Evolutionary conservation across 2,329 filamentous ascomycete species (phyloP).

Genomic region (Penicillium corylophilum): DNA sequence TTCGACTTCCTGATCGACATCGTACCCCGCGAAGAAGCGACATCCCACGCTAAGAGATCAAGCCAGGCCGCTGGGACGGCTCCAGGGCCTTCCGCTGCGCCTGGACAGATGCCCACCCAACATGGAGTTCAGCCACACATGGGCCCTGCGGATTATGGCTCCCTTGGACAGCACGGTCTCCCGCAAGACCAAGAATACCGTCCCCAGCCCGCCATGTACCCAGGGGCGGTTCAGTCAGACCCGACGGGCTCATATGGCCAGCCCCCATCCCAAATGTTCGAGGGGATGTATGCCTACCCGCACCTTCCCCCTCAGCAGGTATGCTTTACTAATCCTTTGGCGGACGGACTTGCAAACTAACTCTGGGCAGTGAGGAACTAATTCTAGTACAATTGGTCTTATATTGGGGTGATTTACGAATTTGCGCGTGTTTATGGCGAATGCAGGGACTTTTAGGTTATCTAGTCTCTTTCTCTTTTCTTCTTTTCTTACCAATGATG

Average conservation of each 20-base stretch:
- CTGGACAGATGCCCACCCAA: conserved; percentile 43
- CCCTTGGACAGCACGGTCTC: conserved; percentile 63
- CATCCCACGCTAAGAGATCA: conserved; percentile 77
- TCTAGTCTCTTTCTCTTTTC: conserved; percentile 5
- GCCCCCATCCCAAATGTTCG: conserved; percentile 73
- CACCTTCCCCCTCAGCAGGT: conserved; percentile 82
- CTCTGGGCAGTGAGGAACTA: conserved; percentile 6
- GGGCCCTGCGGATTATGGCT: conserved; percentile 57
- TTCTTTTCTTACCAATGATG: conserved; percentile 2
- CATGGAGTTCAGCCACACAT: conserved; percentile 56
- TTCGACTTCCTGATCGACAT: conserved; percentile 99
- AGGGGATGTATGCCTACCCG: conserved; percentile 81
- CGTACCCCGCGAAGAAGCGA: conserved; percentile 90
- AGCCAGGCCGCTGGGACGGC: conserved; percentile 50
- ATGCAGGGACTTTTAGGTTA: conserved; percentile 9
- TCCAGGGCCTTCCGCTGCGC: conserved; percentile 45
- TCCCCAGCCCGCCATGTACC: conserved; percentile 76
- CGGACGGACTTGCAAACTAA: background rate
- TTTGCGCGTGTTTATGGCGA: conserved; percentile 16
- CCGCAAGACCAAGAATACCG: conserved; percentile 75
- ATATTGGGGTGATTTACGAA: conserved; percentile 9
- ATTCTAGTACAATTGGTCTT: background rate
- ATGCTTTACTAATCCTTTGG: conserved; percentile 33
- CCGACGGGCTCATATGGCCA: conserved; percentile 73
- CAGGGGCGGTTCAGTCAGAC: conserved; percentile 72